These are phyloP conservation scores for Rhizophora mangle DNA, from an alignment of 345 rosid species.

Conservation along the genomic window DNA sequence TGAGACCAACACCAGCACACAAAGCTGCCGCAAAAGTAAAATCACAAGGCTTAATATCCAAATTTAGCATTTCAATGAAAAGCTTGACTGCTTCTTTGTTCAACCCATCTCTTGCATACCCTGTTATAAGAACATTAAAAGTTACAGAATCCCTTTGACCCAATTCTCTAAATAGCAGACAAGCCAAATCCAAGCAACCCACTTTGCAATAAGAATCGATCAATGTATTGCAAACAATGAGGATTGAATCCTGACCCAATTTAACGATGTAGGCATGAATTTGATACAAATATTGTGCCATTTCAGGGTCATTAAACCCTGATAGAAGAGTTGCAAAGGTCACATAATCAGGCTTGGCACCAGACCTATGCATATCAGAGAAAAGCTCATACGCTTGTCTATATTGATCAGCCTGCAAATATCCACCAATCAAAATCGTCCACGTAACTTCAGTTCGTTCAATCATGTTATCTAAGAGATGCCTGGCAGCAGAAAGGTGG, in stretches of 20 bases:
- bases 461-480: conserved; percentile 48
- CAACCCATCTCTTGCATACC: conserved; percentile 57
- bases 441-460: conserved; percentile 65
- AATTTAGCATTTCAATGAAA: conserved; percentile 51
- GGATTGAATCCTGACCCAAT: conserved; percentile 42
- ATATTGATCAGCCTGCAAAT: conserved; percentile 38
- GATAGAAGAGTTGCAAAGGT: conserved; percentile 70
- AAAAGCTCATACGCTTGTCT: conserved; percentile 59
- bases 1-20: conserved; percentile 55
- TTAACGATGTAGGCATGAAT: conserved; percentile 54
- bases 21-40: conserved; percentile 76
- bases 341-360: conserved; percentile 54
- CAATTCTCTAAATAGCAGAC: conserved; percentile 48
- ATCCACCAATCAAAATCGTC: conserved; percentile 86
- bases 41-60: conserved; percentile 65
- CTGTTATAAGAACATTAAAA: conserved; percentile 72
- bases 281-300: conserved; percentile 40
- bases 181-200: conserved; percentile 41
- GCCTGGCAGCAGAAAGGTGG: conserved; percentile 47
- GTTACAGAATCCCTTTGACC: conserved; percentile 56
- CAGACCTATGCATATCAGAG: conserved; percentile 45
- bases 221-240: conserved; percentile 61
- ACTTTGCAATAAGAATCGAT: conserved; percentile 73
- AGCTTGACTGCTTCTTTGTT: conserved; percentile 50
- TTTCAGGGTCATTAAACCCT: conserved; percentile 41